phyloP scores from a whole-genome alignment of 148 eudicot species.

The Hydrangea macrophylla region DNA sequence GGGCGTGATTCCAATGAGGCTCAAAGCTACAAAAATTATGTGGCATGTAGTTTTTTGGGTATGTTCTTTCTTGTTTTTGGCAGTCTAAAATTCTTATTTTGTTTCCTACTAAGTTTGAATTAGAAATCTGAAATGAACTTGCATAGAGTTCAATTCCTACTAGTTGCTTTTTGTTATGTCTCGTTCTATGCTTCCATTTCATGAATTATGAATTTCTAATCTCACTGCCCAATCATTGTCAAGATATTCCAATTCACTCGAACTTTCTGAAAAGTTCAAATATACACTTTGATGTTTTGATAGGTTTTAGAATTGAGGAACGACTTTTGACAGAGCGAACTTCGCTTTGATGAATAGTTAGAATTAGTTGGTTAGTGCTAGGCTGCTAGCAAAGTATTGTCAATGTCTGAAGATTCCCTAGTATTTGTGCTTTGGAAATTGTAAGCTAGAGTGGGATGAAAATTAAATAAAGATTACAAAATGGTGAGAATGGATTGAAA shows the following conservation, averaged over 20 bases:
- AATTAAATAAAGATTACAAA: too few species aligned
- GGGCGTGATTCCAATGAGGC: conserved; percentile 99
- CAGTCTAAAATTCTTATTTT: background rate
- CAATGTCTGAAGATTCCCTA: background rate
- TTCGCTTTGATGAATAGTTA: background rate
- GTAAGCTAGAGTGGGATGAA: background rate
- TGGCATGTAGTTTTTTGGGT: conserved; percentile 94
- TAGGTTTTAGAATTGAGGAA: background rate
- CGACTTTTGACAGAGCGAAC: background rate
- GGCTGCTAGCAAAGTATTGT: background rate
- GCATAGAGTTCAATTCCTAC: conserved; percentile 5
- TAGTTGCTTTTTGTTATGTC: background rate
- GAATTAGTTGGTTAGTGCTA: background rate
- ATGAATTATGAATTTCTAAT: background rate
- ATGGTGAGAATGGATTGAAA: background rate
- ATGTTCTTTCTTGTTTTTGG: conserved; percentile 13
- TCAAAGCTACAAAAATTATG: conserved; percentile 85
- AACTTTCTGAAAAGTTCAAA: background rate
- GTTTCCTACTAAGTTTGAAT: background rate
- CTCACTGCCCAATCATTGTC: background rate
- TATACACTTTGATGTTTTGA: background rate
- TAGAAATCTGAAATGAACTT: background rate
- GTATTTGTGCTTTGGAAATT: background rate
- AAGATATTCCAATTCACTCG: background rate
- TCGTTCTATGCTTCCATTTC: background rate